phyloP scores from a whole-genome alignment of 2,329 filamentous ascomycete species.

The Arthrobotrys pseudoclavata region DNA sequence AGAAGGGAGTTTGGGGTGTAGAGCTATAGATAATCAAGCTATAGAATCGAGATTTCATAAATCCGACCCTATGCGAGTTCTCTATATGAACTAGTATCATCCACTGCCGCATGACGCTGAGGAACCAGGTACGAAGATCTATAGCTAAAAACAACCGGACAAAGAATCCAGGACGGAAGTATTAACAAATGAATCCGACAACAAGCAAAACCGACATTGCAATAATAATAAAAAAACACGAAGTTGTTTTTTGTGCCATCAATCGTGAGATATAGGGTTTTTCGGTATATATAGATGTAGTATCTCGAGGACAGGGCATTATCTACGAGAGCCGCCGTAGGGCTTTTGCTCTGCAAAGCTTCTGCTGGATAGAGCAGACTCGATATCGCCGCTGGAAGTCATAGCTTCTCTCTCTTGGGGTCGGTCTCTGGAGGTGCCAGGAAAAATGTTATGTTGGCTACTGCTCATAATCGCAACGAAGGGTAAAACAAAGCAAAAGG shows the following conservation, averaged over 20 bases:
- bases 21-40: neutral
- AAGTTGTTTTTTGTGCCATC: neutral
- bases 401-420: conserved; percentile 22
- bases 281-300: neutral
- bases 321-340: neutral
- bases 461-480: neutral
- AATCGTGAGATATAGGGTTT: conserved; percentile 5
- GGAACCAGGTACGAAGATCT: conserved; percentile 40
- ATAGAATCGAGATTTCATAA: neutral
- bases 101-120: conserved; percentile 11
- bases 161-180: conserved; percentile 7
- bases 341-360: conserved; percentile 20
- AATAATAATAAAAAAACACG: neutral
- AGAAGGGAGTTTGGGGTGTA: neutral
- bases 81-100: conserved; percentile 6
- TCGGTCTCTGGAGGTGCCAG: conserved; percentile 8
- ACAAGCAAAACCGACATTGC: neutral
- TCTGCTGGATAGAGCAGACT: conserved; percentile 33
- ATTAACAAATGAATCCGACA: conserved; percentile 21
- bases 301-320: neutral
- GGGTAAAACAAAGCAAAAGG: too few relatives aligned
- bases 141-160: conserved; percentile 20
- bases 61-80: conserved; percentile 13
- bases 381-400: conserved; percentile 18
- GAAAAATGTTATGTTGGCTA: conserved; percentile 40